phyloP scores from a whole-genome alignment of 495 filamentous ascomycete species.

The Annulohypoxylon maeteangense region DNA sequence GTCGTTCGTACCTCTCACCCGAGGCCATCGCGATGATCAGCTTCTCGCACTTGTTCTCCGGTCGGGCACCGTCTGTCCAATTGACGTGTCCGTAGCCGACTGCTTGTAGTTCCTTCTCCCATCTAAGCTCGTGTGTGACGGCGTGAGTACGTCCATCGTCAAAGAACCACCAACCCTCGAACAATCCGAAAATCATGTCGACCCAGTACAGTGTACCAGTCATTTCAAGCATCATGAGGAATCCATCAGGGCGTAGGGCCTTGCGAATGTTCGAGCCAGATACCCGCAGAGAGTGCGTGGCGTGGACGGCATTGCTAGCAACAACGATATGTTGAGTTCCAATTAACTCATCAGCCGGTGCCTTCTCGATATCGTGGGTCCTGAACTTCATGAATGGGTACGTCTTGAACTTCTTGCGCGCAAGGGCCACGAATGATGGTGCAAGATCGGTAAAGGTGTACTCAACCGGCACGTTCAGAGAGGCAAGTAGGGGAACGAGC shows the following conservation, averaged over 20 bases:
- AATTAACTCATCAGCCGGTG: conserved; percentile 48
- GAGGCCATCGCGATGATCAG: conserved; percentile 60
- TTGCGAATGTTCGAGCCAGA: conserved; percentile 51
- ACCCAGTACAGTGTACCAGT: conserved; percentile 55
- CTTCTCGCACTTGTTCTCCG: conserved; percentile 58
- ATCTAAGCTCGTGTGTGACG: conserved; percentile 49
- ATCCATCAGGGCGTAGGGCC: conserved; percentile 55
- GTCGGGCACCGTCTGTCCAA: conserved; percentile 58
- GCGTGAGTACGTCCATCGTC: conserved; percentile 61
- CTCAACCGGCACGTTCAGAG: conserved; percentile 52
- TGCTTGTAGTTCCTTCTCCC: conserved; percentile 53
- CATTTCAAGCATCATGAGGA: conserved; percentile 60
- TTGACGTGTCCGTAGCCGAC: conserved; percentile 60
- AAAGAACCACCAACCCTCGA: conserved; percentile 67
- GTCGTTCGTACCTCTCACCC: conserved; percentile 47
- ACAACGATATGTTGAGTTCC: conserved; percentile 55
- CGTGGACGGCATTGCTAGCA: conserved; percentile 61
- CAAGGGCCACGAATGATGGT: conserved; percentile 51
- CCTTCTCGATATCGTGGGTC: conserved; percentile 54
- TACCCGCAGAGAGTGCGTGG: conserved; percentile 49
- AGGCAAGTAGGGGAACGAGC: conserved; percentile 50
- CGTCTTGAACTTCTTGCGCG: conserved; percentile 47
- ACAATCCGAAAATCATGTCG: conserved; percentile 62
- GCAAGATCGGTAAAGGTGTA: conserved; percentile 64
- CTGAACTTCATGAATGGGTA: conserved; percentile 53